A percentile compares a stretch with the other conserved stretches of the same genome.
Evolutionary conservation across 2,329 filamentous ascomycete species (phyloP).

Genomic region (Alternaria triticina): DNA sequence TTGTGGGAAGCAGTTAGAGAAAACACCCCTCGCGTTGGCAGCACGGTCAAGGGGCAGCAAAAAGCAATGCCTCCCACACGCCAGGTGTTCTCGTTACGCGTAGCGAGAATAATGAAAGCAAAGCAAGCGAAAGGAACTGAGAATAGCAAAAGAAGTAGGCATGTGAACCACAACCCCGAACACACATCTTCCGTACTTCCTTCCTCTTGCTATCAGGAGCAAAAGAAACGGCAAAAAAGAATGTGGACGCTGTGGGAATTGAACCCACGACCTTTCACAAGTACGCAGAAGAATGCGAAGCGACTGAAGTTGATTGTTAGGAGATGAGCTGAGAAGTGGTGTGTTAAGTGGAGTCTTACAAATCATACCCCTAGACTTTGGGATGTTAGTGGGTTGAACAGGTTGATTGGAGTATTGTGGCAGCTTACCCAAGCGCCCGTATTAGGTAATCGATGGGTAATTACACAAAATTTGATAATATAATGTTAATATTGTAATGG

Average conservation of each 20-base stretch:
- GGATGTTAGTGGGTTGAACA: neutral
- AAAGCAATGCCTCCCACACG: neutral
- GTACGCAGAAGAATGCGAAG: slow-evolving; percentile 23
- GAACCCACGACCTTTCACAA: slow-evolving; percentile 35
- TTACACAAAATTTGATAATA: too few species aligned
- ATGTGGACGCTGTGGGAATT: slow-evolving; percentile 33
- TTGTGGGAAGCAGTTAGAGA: neutral
- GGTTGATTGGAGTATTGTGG: neutral
- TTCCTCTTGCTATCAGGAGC: too few species aligned
- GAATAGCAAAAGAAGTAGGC: neutral
- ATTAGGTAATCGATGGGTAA: slow-evolving; percentile 9
- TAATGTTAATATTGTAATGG: too few species aligned
- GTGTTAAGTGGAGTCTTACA: neutral
- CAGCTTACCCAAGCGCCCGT: slow-evolving; percentile 12
- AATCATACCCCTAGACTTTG: slow-evolving; percentile 18
- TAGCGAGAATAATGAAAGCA: neutral
- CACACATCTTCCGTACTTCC: neutral
- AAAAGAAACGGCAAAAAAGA: slow-evolving; percentile 10
- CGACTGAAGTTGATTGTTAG: slow-evolving; percentile 9
- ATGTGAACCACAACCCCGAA: neutral
- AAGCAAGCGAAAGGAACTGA: neutral
- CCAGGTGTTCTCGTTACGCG: neutral
- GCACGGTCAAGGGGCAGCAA: neutral
- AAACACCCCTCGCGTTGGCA: neutral
- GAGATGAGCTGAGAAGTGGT: neutral